Conservation (phyloP, 1,284 basidiomycete genomes). For the Ceratobasidium sp. region DNA sequence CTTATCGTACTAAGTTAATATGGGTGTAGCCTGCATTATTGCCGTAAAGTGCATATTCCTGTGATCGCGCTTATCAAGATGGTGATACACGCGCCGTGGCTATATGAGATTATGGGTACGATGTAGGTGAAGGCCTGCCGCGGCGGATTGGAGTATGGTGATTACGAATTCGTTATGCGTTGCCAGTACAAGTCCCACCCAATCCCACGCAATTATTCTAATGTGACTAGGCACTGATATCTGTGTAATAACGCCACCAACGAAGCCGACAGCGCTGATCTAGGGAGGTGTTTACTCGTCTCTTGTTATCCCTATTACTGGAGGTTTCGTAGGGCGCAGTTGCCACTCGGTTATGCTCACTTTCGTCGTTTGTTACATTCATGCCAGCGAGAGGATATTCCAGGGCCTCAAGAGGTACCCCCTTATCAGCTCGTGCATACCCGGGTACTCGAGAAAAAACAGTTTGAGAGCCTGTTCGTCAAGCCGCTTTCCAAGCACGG, state of each 20-base stretch:
- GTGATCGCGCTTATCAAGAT: constrained; percentile 98
- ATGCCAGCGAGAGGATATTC: too few species aligned
- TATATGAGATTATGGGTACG: constrained; percentile 98
- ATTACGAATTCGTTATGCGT: constrained; percentile 96
- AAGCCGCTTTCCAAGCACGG: not conserved
- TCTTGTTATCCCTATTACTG: too few species aligned
- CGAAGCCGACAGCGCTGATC: constrained; percentile 94
- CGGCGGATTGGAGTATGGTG: constrained; percentile 70
- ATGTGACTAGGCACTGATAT: constrained; percentile 75
- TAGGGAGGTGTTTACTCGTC: too few species aligned
- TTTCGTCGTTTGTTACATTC: too few species aligned
- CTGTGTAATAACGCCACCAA: constrained; percentile 93
- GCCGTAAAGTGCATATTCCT: constrained; percentile 93
- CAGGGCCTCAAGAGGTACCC: too few species aligned
- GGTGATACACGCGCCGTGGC: constrained; percentile 97
- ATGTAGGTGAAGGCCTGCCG: constrained; percentile 98
- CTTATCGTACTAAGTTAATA: constrained; percentile 26
- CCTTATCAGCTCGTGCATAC: too few species aligned
- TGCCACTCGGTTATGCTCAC: too few species aligned
- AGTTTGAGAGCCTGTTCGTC: not conserved
- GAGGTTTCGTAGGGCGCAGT: too few species aligned
- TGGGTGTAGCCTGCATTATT: constrained; percentile 78
- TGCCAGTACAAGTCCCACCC: constrained; percentile 78
- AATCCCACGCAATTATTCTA: too few species aligned
- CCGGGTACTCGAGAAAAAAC: not conserved